Evolutionary conservation across 2,329 filamentous ascomycete genomes (phyloP).

Genomic region (Neonectria punicea): DNA sequence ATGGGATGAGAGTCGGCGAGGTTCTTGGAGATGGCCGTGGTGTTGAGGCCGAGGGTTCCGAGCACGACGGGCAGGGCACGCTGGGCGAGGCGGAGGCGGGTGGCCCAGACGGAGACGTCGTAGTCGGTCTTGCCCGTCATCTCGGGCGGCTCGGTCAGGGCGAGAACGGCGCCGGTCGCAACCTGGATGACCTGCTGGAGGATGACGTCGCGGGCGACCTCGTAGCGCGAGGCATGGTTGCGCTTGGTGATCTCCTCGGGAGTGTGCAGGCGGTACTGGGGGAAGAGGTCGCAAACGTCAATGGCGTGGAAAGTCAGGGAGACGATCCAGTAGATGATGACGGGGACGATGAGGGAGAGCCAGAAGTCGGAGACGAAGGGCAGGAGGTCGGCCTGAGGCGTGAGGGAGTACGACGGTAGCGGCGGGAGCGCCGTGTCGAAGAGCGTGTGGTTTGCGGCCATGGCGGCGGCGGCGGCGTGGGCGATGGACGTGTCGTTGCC

Average conservation of each 20-base stretch:
- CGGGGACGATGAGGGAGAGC: constrained; percentile 78
- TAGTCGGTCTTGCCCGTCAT: constrained; percentile 83
- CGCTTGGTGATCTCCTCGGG: constrained; percentile 89
- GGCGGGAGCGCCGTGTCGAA: constrained; percentile 76
- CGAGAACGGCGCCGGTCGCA: constrained; percentile 72
- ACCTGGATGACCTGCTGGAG: constrained; percentile 93
- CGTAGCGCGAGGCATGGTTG: constrained; percentile 85
- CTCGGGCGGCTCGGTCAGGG: constrained; percentile 77
- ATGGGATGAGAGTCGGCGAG: constrained; percentile 76
- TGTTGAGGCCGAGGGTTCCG: constrained; percentile 79
- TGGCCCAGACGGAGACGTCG: constrained; percentile 91
- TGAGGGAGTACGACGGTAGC: constrained; percentile 82
- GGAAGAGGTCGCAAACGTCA: constrained; percentile 86
- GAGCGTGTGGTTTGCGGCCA: constrained; percentile 63
- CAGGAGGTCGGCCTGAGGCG: constrained; percentile 76
- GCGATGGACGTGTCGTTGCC: constrained; percentile 50
- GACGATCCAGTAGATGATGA: constrained; percentile 88
- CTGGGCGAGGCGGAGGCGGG: constrained; percentile 81
- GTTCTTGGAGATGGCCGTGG: constrained; percentile 78
- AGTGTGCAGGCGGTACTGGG: constrained; percentile 93
- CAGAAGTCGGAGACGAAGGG: constrained; percentile 84
- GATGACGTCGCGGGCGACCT: constrained; percentile 90
- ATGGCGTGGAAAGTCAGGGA: constrained; percentile 89
- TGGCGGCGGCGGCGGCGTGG: constrained; percentile 49
- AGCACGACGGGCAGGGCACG: constrained; percentile 79